Conservation (phyloP, 345 rosid genomes). For the Moricandia moricandioides region DNA sequence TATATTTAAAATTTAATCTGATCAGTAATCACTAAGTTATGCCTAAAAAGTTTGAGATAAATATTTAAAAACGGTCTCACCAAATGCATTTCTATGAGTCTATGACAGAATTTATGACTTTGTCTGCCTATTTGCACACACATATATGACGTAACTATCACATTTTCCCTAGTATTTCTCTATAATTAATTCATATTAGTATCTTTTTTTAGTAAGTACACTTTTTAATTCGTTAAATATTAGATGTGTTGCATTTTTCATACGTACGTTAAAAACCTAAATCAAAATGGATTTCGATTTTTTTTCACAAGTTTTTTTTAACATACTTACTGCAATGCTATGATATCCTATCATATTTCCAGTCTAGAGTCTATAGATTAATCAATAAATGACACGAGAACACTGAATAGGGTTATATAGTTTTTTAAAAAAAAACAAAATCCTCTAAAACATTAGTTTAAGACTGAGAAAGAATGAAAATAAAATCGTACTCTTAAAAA, state of each 20-base stretch:
- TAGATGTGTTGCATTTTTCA: background rate
- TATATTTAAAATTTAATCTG: background rate
- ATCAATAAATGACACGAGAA: background rate
- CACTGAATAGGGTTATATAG: background rate
- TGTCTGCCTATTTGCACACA: slow-evolving; percentile 25
- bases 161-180: background rate
- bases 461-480: background rate
- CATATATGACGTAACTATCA: background rate
- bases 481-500: background rate
- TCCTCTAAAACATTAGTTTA: background rate
- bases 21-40: background rate
- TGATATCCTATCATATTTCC: background rate
- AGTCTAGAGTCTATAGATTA: background rate
- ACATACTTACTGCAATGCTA: background rate
- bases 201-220: background rate
- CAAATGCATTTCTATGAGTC: slow-evolving; percentile 18
- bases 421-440: no score
- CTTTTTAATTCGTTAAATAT: background rate
- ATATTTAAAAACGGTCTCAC: slow-evolving; percentile 6
- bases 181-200: background rate
- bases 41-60: background rate
- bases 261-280: background rate
- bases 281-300: background rate
- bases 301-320: background rate
- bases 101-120: slow-evolving; percentile 17